Evolutionary conservation across 352 stramenopile genomes (phyloP).

Genomic region (Pythium guiyangense): DNA sequence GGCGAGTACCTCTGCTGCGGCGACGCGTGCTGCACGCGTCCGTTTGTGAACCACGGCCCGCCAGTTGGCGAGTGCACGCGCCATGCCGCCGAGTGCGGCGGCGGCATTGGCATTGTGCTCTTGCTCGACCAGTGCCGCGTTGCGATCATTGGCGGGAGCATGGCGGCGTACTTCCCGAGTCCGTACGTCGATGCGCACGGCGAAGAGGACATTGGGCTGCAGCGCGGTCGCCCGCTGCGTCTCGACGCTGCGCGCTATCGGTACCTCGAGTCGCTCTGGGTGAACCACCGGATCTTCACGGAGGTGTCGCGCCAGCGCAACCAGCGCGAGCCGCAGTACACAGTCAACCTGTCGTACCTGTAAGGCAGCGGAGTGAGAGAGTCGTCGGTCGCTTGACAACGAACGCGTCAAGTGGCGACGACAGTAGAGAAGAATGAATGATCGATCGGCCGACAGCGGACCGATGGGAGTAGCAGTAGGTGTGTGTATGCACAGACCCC

Average conservation of each 20-base stretch:
- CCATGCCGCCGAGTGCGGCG: slow-evolving; percentile 79
- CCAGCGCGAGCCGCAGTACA: slow-evolving; percentile 82
- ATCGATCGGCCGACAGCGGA: too few species aligned
- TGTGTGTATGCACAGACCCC: too few species aligned
- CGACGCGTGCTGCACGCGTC: slow-evolving; percentile 77
- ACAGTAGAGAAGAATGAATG: background rate
- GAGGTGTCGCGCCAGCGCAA: slow-evolving; percentile 86
- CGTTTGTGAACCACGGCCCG: slow-evolving; percentile 69
- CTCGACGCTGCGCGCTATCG: slow-evolving; percentile 69
- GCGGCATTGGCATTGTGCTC: slow-evolving; percentile 79
- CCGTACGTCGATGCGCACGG: slow-evolving; percentile 84
- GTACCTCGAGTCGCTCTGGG: slow-evolving; percentile 79
- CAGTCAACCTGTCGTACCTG: slow-evolving; percentile 83
- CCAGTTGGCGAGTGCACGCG: slow-evolving; percentile 82
- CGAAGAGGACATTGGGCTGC: slow-evolving; percentile 80
- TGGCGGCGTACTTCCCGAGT: slow-evolving; percentile 82
- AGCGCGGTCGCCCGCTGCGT: slow-evolving; percentile 72
- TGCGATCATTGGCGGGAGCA: slow-evolving; percentile 76
- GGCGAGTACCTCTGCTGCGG: slow-evolving; percentile 81
- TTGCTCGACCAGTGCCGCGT: slow-evolving; percentile 84
- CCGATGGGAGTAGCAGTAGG: too few species aligned
- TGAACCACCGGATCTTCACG: slow-evolving; percentile 78
- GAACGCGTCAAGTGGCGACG: too few species aligned
- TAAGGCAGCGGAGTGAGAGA: slow-evolving; percentile 20
- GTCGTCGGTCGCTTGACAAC: too few species aligned